Evolutionary conservation across 2,329 filamentous ascomycete species (phyloP).

Genomic region (Sporothrix euskadiensis): DNA sequence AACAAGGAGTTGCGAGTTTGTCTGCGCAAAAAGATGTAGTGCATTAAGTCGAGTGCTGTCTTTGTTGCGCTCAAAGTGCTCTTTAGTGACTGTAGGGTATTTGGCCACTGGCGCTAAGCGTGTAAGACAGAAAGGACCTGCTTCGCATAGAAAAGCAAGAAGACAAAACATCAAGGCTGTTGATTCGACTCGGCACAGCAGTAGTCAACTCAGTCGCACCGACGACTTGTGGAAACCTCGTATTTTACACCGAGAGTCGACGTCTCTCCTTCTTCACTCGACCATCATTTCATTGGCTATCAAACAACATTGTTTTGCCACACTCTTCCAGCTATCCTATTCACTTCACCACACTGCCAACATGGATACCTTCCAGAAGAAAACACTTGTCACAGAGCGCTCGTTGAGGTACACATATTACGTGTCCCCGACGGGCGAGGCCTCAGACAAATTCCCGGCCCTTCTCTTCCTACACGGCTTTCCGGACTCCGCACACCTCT

Average conservation of each 20-base stretch:
- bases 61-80: neutral
- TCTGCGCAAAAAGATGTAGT: too few species aligned
- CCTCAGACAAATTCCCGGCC: constrained; percentile 34
- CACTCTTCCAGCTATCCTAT: neutral
- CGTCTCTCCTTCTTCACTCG: too few species aligned
- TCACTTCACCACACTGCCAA: neutral
- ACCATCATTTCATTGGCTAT: too few species aligned
- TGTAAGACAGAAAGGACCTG: neutral
- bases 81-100: neutral
- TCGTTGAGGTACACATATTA: constrained; percentile 48
- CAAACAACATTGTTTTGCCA: neutral
- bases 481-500: constrained; percentile 50
- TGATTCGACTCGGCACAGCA: neutral
- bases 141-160: neutral
- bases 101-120: neutral
- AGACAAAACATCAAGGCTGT: neutral
- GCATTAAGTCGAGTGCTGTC: too few species aligned
- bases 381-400: constrained; percentile 37
- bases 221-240: too few species aligned
- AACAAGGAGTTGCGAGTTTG: too few species aligned
- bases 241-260: too few species aligned
- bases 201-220: neutral
- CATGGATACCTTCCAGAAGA: constrained; percentile 37
- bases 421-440: constrained; percentile 30
- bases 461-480: constrained; percentile 52